Percentiles rank a stretch among this genome's conserved stretches.
Evolutionary conservation across 768 basidiomycete species (phyloP).

Genomic region (Pholiota conissans): DNA sequence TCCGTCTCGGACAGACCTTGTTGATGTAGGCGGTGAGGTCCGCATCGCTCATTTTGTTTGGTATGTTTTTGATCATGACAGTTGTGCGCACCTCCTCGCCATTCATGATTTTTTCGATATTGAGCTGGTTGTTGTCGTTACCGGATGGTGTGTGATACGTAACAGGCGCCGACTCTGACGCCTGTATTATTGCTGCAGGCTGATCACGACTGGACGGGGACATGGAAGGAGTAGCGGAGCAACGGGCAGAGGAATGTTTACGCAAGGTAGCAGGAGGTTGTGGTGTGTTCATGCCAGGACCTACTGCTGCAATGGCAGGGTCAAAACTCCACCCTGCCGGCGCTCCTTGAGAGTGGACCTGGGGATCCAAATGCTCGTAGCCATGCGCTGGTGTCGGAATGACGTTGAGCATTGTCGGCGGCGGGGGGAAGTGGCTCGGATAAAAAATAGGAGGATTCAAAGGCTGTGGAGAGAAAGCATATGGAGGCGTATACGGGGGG

Average conservation of each 20-base stretch:
- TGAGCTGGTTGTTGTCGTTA: conserved; percentile 48
- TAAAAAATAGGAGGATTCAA: conserved; percentile 11
- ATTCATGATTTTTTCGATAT: conserved; percentile 70
- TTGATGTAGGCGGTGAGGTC: conserved; percentile 69
- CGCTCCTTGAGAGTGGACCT: conserved; percentile 5
- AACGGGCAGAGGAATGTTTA: no score
- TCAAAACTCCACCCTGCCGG: conserved; percentile 14
- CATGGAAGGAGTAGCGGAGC: no score
- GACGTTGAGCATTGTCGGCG: conserved; percentile 2
- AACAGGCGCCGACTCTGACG: background rate
- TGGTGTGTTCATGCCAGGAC: background rate
- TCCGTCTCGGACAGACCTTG: conserved; percentile 70
- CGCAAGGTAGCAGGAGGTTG: no score
- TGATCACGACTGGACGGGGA: no score
- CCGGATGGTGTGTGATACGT: conserved; percentile 7
- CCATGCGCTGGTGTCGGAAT: background rate
- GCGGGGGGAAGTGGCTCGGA: conserved; percentile 2
- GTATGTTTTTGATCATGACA: conserved; percentile 91
- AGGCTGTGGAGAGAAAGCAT: conserved; percentile 9
- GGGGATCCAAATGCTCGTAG: conserved; percentile 17
- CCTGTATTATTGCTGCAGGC: no score
- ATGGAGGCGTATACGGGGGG: conserved; percentile 1
- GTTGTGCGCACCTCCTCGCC: conserved; percentile 82
- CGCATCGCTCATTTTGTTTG: conserved; percentile 85
- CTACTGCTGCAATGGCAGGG: conserved; percentile 17